Percentiles rank a stretch among this genome's conserved stretches.
phyloP scores from a whole-genome alignment of 495 filamentous ascomycete species.

The Daldinia caldariorum region DNA sequence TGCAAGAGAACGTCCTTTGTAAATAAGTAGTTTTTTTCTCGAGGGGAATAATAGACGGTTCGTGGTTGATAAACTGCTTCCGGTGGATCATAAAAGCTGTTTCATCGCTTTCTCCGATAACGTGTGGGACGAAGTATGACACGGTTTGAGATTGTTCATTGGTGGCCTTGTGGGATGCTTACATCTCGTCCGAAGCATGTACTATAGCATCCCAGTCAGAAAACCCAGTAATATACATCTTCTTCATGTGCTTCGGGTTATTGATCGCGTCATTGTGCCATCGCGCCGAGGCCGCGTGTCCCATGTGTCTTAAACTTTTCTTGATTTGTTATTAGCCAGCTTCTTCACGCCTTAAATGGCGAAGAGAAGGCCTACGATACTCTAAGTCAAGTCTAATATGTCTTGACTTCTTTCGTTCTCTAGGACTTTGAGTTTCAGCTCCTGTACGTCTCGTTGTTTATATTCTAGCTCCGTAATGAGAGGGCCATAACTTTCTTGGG shows the following conservation, averaged over 20 bases:
- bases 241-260: background rate
- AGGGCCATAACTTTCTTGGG: background rate
- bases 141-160: background rate
- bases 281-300: background rate
- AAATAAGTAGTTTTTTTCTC: background rate
- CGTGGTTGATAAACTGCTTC: background rate
- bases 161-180: background rate
- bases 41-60: background rate
- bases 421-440: background rate
- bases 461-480: background rate
- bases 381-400: background rate
- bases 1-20: background rate
- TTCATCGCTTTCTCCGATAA: background rate
- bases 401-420: background rate
- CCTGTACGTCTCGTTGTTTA: background rate
- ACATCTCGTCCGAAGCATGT: background rate
- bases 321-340: background rate
- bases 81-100: background rate
- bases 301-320: background rate
- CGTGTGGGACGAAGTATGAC: background rate
- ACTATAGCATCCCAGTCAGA: background rate
- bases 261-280: background rate
- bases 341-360: background rate
- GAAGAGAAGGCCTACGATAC: background rate
- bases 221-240: background rate